Conservation (phyloP, 768 basidiomycete species). For the Boletales sp. region DNA sequence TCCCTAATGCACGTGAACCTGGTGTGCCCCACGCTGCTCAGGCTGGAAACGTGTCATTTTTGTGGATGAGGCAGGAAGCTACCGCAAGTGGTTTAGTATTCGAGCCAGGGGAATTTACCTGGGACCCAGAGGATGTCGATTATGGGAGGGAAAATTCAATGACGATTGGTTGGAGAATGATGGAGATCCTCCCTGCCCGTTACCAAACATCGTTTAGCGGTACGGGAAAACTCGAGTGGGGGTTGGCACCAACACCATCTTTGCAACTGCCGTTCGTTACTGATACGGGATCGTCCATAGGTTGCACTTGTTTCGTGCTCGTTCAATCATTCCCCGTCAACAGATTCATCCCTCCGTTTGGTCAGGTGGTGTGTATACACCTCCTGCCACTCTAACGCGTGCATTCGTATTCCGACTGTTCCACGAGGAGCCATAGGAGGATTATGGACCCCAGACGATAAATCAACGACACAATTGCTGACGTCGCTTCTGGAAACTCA, state of each 20-base stretch:
- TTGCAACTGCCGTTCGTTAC: not conserved
- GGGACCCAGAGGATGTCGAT: not conserved
- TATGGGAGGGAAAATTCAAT: not conserved
- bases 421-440: no score
- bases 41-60: not conserved
- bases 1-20: no score
- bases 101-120: not conserved
- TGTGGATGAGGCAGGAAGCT: not conserved
- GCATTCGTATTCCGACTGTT: no score
- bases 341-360: not conserved
- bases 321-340: slow-evolving; percentile 1
- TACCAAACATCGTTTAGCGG: slow-evolving; percentile 1
- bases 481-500: no score
- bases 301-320: slow-evolving; percentile 2
- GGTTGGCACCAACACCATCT: not conserved
- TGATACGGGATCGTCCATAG: not conserved
- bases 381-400: not conserved
- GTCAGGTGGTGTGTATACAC: not conserved
- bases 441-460: no score
- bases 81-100: not conserved
- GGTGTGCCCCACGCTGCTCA: not conserved
- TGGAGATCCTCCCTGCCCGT: not conserved
- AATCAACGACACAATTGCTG: no score
- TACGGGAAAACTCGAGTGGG: not conserved
- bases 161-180: not conserved